Evolutionary conservation across 2,329 filamentous ascomycete species (phyloP), one percentile per base, ranked within the genome.

Genomic region (Fusarium sp.): DNA sequence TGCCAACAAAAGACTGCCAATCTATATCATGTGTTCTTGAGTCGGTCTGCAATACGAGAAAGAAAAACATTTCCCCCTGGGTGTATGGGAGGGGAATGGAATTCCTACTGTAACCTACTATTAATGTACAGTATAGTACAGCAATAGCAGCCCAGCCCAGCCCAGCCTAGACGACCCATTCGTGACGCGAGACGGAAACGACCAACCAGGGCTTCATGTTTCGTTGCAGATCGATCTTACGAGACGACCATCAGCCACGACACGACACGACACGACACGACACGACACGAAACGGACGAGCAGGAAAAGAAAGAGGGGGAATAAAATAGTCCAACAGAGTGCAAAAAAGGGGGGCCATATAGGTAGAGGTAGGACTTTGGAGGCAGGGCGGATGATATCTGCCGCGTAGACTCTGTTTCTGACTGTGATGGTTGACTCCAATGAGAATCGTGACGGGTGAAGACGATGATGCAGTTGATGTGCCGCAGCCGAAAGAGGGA

Each of bases 151-250:
- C 41, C 15, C 20, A 22, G 41, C 20, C 32, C 32, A 34, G 29
- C 60, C 48, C 27, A 40, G 24, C 43, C 24, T 54, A 38, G 55
- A 45, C 48, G 59, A 64, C 61, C 63, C 54, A 44, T 69, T 61
- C 25, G 47, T 68, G 51, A 47, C 53, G 52, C 62, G 27, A 67
- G 32, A 64, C 48, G 34, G 32, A 43, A 53, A 48, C 47, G 34
- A 61, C 65, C 64, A 57, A 56, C 62, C 62, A 46, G 27, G 63
- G 29, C 52, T 40, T 61, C 49, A 52, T 58, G 55, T 51, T 65
- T 62, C 63, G 63, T 68, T 58, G 72, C 65, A 64, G 68, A 74
- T 74, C 70, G 70, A 74, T 74, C 70, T 75, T 72, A 72, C 68
- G 65, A 70, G 60, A 62, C 49, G 58, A 60, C 53, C 61, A 63